Conservation (phyloP, 441 rosid species). For the Lepidium campestre region DNA sequence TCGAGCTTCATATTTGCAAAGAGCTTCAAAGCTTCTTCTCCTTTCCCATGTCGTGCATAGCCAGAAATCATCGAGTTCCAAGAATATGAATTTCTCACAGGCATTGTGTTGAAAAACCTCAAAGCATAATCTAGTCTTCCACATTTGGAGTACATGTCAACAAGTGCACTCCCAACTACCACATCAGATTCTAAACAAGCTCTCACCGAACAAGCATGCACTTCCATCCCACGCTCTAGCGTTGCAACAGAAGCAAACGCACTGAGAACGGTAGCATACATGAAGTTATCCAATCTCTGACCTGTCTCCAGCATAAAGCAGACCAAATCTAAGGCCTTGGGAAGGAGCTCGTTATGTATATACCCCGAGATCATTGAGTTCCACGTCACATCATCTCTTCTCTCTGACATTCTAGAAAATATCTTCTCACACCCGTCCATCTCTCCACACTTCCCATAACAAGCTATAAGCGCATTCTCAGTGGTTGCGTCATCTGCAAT, state of each 20-base stretch:
- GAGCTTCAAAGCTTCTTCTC: constrained; percentile 58
- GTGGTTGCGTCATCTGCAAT: constrained; percentile 43
- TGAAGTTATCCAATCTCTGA: constrained; percentile 62
- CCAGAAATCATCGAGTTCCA: constrained; percentile 95
- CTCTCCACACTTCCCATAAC: constrained; percentile 76
- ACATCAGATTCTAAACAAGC: constrained; percentile 73
- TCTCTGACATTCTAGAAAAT: constrained; percentile 66
- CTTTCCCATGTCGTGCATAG: constrained; percentile 78
- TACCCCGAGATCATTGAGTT: constrained; percentile 89
- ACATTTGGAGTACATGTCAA: constrained; percentile 92
- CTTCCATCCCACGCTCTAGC: constrained; percentile 88
- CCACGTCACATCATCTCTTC: constrained; percentile 82
- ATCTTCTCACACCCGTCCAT: constrained; percentile 70
- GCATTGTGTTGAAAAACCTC: constrained; percentile 63
- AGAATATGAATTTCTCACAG: constrained; percentile 63
- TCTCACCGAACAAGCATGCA: constrained; percentile 75
- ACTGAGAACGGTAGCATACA: constrained; percentile 89
- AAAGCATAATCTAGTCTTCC: constrained; percentile 87
- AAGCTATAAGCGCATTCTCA: constrained; percentile 79
- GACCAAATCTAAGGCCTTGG: constrained; percentile 75
- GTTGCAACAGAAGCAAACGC: constrained; percentile 93
- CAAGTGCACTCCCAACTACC: constrained; percentile 83
- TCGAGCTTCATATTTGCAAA: constrained; percentile 58
- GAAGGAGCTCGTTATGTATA: constrained; percentile 59
- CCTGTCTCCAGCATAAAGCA: constrained; percentile 74